These are phyloP conservation scores for Ganoderma boninense DNA, from an alignment of 1,284 basidiomycete species.

Conservation along the genomic window DNA sequence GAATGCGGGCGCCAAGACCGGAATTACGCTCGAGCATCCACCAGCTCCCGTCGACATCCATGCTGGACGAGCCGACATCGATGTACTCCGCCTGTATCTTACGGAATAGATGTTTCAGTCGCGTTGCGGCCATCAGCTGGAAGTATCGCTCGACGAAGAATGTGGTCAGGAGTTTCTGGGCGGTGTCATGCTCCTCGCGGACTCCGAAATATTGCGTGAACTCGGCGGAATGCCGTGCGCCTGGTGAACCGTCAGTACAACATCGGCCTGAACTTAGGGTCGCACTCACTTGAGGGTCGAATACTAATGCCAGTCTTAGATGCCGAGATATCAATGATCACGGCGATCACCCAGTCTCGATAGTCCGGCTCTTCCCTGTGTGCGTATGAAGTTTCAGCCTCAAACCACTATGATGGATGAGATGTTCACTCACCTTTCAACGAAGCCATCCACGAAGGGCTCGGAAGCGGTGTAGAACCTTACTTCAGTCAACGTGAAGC, in stretches of 20 bases:
- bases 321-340: constrained; percentile 35
- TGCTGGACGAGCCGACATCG: neutral
- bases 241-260: constrained; percentile 34
- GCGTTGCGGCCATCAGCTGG: constrained; percentile 36
- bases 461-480: constrained; percentile 27
- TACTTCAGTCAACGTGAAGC: constrained; percentile 41
- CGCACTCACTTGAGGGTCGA: constrained; percentile 2
- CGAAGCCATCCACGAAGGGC: neutral
- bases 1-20: constrained; percentile 21
- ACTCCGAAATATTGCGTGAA: constrained; percentile 36
- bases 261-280: no score
- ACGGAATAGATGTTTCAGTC: constrained; percentile 38
- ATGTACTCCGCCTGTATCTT: constrained; percentile 11
- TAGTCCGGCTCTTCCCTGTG: constrained; percentile 24
- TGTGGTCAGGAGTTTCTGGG: constrained; percentile 31
- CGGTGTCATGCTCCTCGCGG: constrained; percentile 27
- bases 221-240: constrained; percentile 38
- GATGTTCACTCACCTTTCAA: neutral
- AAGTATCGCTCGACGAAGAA: constrained; percentile 43
- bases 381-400: neutral
- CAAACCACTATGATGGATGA: neutral
- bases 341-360: constrained; percentile 40
- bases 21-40: constrained; percentile 22
- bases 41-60: constrained; percentile 21
- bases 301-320: constrained; percentile 23